phyloP scores from a whole-genome alignment of 257 asterid species.

The Solanum virginianum region DNA sequence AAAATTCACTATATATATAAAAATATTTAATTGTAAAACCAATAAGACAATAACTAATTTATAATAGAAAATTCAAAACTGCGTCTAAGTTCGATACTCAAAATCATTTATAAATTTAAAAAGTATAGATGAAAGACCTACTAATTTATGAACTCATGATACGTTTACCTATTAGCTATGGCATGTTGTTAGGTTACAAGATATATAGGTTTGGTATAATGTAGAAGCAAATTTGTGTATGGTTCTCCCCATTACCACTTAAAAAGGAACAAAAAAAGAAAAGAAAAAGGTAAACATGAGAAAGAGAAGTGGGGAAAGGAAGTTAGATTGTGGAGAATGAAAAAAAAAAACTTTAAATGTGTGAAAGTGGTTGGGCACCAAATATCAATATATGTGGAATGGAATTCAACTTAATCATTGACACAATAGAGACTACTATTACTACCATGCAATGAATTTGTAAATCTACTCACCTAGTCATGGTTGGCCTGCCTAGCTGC shows the following conservation, averaged over 20 bases:
- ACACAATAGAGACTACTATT: not conserved
- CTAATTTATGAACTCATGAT: not conserved
- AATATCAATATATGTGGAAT: not conserved
- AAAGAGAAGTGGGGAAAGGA: not conserved
- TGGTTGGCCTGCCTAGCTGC: not conserved
- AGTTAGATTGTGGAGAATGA: not conserved
- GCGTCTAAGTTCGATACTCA: too few species aligned
- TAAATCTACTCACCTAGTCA: not conserved
- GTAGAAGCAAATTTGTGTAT: not conserved
- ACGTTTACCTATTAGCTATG: not conserved
- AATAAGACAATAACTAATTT: too few species aligned
- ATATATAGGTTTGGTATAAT: not conserved
- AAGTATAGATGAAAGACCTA: not conserved
- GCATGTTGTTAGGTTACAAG: not conserved
- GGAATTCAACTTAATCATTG: not conserved
- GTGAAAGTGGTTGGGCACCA: not conserved
- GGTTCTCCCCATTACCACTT: not conserved
- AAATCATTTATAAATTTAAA: too few species aligned
- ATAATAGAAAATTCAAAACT: too few species aligned
- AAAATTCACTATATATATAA: not conserved
- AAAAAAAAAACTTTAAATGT: not conserved
- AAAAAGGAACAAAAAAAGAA: not conserved
- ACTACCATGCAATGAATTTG: not conserved
- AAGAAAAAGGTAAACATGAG: not conserved
- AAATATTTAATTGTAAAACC: not conserved